phyloP scores from a whole-genome alignment of 345 rosid species.

The Arabidopsis suecica region DNA sequence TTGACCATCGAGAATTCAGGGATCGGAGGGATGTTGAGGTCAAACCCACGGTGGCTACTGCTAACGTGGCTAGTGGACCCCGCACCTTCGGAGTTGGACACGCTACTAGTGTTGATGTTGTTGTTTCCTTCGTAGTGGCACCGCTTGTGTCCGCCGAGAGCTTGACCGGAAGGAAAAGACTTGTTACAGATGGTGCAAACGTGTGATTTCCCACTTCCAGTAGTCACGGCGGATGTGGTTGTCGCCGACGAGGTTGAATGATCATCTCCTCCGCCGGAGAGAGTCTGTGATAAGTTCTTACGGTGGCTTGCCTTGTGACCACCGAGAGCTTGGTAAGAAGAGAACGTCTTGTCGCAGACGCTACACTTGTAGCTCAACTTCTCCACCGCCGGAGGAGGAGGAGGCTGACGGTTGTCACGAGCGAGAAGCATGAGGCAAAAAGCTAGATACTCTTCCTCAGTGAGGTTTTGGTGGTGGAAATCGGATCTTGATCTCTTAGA shows the following conservation, averaged over 20 bases:
- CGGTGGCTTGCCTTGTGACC: constrained; percentile 65
- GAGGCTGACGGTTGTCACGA: constrained; percentile 38
- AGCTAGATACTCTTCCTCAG: constrained; percentile 59
- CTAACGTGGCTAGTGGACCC: constrained; percentile 62
- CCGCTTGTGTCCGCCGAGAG: constrained; percentile 78
- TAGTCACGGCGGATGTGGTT: constrained; percentile 13
- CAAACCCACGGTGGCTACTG: constrained; percentile 64
- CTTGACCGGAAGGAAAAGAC: constrained; percentile 73
- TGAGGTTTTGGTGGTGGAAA: constrained; percentile 35
- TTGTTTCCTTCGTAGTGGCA: constrained; percentile 66
- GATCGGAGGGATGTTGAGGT: constrained; percentile 69
- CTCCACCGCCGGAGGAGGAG: constrained; percentile 31
- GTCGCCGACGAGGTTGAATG: constrained; percentile 33
- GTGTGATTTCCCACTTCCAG: constrained; percentile 49
- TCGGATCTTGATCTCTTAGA: constrained; percentile 56
- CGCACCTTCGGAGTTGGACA: constrained; percentile 56
- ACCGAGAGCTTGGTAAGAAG: constrained; percentile 62
- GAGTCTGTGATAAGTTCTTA: constrained; percentile 40
- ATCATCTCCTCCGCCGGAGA: constrained; percentile 37
- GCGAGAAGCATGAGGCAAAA: constrained; percentile 59
- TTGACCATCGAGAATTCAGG: constrained; percentile 55
- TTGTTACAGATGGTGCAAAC: constrained; percentile 67
- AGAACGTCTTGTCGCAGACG: constrained; percentile 56
- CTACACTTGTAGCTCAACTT: constrained; percentile 51
- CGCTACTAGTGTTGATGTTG: constrained; percentile 42